Conservation (phyloP, 495 filamentous ascomycete genomes). For the Lepidopterella palustris region DNA sequence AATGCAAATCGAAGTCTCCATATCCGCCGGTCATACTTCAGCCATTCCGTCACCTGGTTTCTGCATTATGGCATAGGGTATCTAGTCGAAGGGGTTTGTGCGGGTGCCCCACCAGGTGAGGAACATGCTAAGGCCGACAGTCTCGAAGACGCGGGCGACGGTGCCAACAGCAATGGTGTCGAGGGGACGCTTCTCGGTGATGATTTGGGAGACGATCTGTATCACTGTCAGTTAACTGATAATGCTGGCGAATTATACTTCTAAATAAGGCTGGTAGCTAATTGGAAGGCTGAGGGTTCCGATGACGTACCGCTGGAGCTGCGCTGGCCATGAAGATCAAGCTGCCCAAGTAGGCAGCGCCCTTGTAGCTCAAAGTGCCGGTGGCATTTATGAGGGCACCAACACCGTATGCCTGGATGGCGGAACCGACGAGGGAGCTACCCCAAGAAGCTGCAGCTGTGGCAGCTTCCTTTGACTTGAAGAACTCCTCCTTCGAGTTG, state of each 20-base stretch:
- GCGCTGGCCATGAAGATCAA: conserved; percentile 88
- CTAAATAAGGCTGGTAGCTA: conserved; percentile 2
- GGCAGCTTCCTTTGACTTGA: conserved; percentile 85
- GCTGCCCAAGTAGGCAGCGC: conserved; percentile 84
- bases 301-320: conserved; percentile 70
- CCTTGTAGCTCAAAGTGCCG: conserved; percentile 90
- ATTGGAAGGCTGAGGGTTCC: neutral
- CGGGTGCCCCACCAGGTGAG: conserved; percentile 96
- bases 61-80: no score
- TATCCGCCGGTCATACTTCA: no score
- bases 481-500: conserved; percentile 93
- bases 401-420: conserved; percentile 87
- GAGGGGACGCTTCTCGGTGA: conserved; percentile 83
- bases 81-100: conserved; percentile 59
- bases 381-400: conserved; percentile 94
- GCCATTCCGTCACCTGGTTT: no score
- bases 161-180: conserved; percentile 84
- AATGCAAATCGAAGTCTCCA: no score
- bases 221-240: neutral
- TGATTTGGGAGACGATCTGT: conserved; percentile 77
- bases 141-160: conserved; percentile 80
- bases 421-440: conserved; percentile 79
- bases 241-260: neutral
- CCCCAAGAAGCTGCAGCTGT: conserved; percentile 85
- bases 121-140: conserved; percentile 84